Percentiles rank a stretch among this genome's conserved stretches.
These are phyloP conservation scores for Kodamaea ohmeri DNA, from an alignment of 1,139 yeast genomes.

Conservation along the genomic window DNA sequence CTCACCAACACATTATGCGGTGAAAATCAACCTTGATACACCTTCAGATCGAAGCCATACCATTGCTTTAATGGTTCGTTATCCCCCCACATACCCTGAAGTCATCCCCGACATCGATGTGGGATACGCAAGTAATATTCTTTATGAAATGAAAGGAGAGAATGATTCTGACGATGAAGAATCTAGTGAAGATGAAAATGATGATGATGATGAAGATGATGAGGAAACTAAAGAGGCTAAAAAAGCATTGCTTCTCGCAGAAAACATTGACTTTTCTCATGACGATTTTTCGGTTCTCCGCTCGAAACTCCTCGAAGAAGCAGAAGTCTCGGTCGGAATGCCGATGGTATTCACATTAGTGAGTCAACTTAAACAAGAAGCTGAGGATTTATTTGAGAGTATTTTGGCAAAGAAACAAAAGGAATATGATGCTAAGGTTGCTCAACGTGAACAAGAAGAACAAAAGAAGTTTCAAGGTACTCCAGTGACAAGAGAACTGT, in stretches of 20 bases:
- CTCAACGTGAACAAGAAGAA: constrained; percentile 59
- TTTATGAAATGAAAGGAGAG: constrained; percentile 19
- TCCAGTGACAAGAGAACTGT: constrained; percentile 72
- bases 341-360: constrained; percentile 82
- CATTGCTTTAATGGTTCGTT: constrained; percentile 54
- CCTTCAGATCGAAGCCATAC: constrained; percentile 51
- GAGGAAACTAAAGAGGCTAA: constrained; percentile 44
- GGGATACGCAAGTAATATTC: constrained; percentile 22
- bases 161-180: constrained; percentile 38
- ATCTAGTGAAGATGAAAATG: constrained; percentile 37
- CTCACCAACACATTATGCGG: constrained; percentile 45
- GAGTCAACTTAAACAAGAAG: constrained; percentile 74
- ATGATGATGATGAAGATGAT: constrained; percentile 30
- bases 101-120: constrained; percentile 56
- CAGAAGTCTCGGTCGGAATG: constrained; percentile 78
- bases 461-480: constrained; percentile 82
- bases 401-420: constrained; percentile 58
- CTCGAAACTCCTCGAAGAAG: constrained; percentile 52
- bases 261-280: constrained; percentile 49
- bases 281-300: constrained; percentile 44
- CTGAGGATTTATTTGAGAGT: constrained; percentile 60
- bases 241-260: constrained; percentile 52
- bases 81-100: constrained; percentile 72
- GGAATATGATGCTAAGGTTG: constrained; percentile 54
- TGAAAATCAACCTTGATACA: constrained; percentile 57